These are phyloP conservation scores for Prunus fruticosa DNA, from an alignment of 306 rosid genomes.

Conservation along the genomic window DNA sequence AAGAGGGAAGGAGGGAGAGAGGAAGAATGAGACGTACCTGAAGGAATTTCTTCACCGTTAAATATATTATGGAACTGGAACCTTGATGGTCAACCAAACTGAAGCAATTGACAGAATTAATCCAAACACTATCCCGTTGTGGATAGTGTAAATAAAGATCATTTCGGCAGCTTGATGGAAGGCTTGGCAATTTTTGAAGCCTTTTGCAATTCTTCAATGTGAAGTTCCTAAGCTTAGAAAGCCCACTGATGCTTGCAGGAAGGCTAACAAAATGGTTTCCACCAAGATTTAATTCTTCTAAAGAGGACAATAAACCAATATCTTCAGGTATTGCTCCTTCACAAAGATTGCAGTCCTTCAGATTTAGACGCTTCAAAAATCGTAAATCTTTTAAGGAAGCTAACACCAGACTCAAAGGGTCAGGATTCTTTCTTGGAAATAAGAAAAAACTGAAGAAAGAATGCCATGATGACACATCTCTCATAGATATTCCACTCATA, in stretches of 20 bases:
- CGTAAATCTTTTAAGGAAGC: background rate
- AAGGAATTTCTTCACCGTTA: no score
- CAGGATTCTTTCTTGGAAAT: background rate
- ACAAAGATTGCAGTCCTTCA: conserved; percentile 4
- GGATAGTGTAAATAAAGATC: no score
- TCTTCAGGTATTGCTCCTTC: conserved; percentile 4
- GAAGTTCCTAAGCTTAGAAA: background rate
- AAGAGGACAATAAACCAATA: background rate
- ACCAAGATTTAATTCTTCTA: background rate
- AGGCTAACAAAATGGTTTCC: conserved; percentile 10
- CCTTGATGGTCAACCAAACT: no score
- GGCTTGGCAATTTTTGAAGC: conserved; percentile 8
- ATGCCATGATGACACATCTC: background rate
- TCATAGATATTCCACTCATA: background rate
- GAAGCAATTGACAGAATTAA: no score
- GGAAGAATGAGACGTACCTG: no score
- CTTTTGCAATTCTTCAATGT: background rate
- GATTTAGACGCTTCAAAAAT: background rate
- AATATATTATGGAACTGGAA: no score
- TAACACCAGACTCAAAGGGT: background rate
- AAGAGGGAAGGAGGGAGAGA: no score
- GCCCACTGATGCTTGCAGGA: conserved; percentile 14
- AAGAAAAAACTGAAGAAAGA: background rate
- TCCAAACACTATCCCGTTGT: no score
- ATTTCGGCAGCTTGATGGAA: background rate